A percentile compares a stretch with the other conserved stretches of the same genome.
Conservation (phyloP, 2,329 filamentous ascomycete species). For the Hymenoscyphus albidus region DNA sequence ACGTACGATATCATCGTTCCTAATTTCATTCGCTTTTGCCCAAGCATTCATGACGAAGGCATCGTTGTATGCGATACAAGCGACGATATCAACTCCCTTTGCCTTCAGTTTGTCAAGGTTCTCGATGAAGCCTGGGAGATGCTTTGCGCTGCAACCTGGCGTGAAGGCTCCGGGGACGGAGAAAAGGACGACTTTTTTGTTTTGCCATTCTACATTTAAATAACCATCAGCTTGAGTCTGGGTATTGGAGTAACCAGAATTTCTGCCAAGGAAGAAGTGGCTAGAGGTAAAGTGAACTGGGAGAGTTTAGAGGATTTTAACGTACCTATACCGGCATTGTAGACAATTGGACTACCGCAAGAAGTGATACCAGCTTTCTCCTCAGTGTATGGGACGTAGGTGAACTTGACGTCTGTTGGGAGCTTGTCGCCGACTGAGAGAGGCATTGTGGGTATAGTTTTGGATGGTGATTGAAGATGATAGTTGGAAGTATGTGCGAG, state of each 20-base stretch:
- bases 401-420: conserved; percentile 77
- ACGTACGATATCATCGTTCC: conserved; percentile 58
- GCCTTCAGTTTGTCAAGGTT: conserved; percentile 54
- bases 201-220: conserved; percentile 49
- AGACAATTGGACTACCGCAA: conserved; percentile 75
- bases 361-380: conserved; percentile 65
- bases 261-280: background rate
- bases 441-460: conserved; percentile 22
- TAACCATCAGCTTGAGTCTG: background rate
- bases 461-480: background rate
- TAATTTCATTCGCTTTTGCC: conserved; percentile 67
- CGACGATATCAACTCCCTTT: conserved; percentile 67
- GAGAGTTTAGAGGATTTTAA: background rate
- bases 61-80: conserved; percentile 66
- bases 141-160: conserved; percentile 62
- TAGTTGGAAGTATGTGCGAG: background rate
- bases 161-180: conserved; percentile 68
- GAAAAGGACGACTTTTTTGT: conserved; percentile 70
- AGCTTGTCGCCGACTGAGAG: conserved; percentile 72
- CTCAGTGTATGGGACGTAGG: conserved; percentile 72
- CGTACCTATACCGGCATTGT: conserved; percentile 71
- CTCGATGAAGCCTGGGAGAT: conserved; percentile 66
- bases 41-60: conserved; percentile 68
- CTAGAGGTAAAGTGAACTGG: background rate
- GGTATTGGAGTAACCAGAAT: background rate